Conservation (phyloP, 2,329 filamentous ascomycete species). For the Cladosporium phlei region DNA sequence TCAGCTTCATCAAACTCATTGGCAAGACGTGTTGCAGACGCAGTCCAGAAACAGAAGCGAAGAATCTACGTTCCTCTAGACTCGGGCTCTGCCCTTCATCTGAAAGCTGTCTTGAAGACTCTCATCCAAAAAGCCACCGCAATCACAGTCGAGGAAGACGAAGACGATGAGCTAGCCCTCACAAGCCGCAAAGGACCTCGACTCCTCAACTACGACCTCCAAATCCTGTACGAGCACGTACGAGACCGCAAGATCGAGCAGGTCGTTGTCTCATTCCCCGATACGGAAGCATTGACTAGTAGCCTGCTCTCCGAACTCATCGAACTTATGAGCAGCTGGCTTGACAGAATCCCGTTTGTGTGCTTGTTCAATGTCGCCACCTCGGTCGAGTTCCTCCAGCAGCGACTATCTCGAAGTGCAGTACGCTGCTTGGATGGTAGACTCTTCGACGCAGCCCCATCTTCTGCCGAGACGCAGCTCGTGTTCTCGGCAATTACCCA, state of each 20-base stretch:
- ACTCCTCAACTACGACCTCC: slow-evolving; percentile 73
- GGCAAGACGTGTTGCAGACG: slow-evolving; percentile 61
- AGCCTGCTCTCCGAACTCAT: slow-evolving; percentile 67
- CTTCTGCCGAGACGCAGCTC: slow-evolving; percentile 65
- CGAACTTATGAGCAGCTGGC: slow-evolving; percentile 64
- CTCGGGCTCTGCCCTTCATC: slow-evolving; percentile 66
- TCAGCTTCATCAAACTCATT: slow-evolving; percentile 69
- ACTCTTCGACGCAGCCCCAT: slow-evolving; percentile 73
- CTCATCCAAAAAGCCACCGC: slow-evolving; percentile 64
- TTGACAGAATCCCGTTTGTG: slow-evolving; percentile 70
- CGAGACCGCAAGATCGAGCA: slow-evolving; percentile 51
- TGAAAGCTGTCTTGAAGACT: slow-evolving; percentile 68
- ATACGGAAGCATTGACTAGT: slow-evolving; percentile 77
- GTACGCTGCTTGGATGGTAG: slow-evolving; percentile 63
- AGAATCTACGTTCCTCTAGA: slow-evolving; percentile 62
- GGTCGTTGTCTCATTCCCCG: slow-evolving; percentile 70
- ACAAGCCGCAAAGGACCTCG: slow-evolving; percentile 50
- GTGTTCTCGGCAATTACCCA: slow-evolving; percentile 65
- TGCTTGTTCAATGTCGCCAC: slow-evolving; percentile 77
- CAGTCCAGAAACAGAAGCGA: slow-evolving; percentile 31
- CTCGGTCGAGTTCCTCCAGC: slow-evolving; percentile 73
- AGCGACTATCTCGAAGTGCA: slow-evolving; percentile 64
- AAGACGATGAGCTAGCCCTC: slow-evolving; percentile 42
- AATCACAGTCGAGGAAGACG: slow-evolving; percentile 35
- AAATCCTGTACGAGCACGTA: slow-evolving; percentile 60